Conservation (phyloP, 2,329 filamentous ascomycete species). For the Exserohilum rostratum region DNA sequence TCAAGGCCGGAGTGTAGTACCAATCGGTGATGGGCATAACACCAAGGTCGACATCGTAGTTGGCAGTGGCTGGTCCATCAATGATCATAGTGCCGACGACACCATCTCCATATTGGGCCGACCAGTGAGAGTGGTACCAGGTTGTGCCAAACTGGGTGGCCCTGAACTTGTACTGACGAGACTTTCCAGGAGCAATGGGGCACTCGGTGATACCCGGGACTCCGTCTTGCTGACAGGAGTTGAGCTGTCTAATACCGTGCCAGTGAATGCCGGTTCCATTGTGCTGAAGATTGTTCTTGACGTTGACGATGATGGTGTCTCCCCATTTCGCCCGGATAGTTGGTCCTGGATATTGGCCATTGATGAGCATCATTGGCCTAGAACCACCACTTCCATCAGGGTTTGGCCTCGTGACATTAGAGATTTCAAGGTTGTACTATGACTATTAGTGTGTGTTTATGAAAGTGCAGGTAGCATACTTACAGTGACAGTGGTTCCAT, state of each 20-base stretch:
- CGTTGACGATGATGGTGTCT: constrained; percentile 49
- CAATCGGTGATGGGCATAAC: constrained; percentile 67
- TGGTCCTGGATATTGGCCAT: constrained; percentile 69
- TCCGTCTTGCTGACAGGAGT: constrained; percentile 59
- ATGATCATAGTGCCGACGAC: constrained; percentile 50
- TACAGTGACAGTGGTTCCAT: constrained; percentile 46
- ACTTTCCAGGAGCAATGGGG: constrained; percentile 66
- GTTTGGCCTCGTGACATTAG: constrained; percentile 48
- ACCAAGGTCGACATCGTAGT: constrained; percentile 67
- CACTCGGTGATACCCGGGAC: constrained; percentile 63
- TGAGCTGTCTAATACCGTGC: constrained; percentile 54
- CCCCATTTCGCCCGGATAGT: constrained; percentile 45
- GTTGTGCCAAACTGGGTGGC: constrained; percentile 57
- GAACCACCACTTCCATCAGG: constrained; percentile 48
- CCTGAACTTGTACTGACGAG: constrained; percentile 63
- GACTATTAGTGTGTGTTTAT: constrained; percentile 4
- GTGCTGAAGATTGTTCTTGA: constrained; percentile 47
- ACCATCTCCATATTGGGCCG: constrained; percentile 52
- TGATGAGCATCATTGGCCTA: constrained; percentile 51
- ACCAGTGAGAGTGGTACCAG: constrained; percentile 55
- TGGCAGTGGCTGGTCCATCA: constrained; percentile 51
- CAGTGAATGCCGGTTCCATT: constrained; percentile 60
- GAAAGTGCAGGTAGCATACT: neutral
- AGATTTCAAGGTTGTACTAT: constrained; percentile 50
- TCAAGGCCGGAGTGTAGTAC: constrained; percentile 56